Base-by-base conservation (phyloP, 2,329 filamentous ascomycete species). In the Diplodia sapinea region DNA sequence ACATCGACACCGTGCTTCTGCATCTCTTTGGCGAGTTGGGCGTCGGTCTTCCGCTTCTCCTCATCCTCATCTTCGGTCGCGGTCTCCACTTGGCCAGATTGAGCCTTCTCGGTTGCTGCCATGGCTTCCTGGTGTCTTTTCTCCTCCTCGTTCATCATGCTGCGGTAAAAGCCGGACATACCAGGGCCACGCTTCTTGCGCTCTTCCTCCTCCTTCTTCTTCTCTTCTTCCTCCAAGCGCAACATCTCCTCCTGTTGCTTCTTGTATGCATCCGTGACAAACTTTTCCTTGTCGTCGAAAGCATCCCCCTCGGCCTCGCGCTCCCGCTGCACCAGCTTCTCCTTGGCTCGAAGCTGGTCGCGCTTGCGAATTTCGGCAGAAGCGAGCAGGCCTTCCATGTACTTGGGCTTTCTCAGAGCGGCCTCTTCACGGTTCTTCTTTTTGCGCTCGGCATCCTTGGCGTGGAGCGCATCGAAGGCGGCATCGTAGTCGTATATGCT, bases 401-500 rank as follows among this genome's bases (percentile, higher is more conserved):
- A 95, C 73, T 91, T 92, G 1, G 92, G 90, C 72, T 88, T 88
- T 50, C 88, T 83, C 73, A 89, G 86, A 2, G 82, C 79, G 4
- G 86, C 85, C 64, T 85, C 84, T 65, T 82, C 82, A 54, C 82
- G 82, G 56, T 82, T 81, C 7, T 83, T 84, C 4, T 81, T 82
- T 68, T 85, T 85, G 71, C 87, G 85, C 68, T 88, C 84, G 17
- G 87, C 86, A 3, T 76, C 74, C 15, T 79, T 75, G 1, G 82
- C 80, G 71, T 92, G 90, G 50, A 94, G 83, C 0, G 89, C 90
- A 72, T 94, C 91, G 80, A 93, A 94, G 26, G 92, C 91, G 1
- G 86, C 86, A 76, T 96, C 92, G 80, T 95, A 96, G 79, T 95
- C 92, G 82, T 94, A 95, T 72, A 95, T 89, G 59, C 87, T 89